Base-by-base conservation (phyloP, 148 eudicot species). In the Tetragonia tetragonoides region DNA sequence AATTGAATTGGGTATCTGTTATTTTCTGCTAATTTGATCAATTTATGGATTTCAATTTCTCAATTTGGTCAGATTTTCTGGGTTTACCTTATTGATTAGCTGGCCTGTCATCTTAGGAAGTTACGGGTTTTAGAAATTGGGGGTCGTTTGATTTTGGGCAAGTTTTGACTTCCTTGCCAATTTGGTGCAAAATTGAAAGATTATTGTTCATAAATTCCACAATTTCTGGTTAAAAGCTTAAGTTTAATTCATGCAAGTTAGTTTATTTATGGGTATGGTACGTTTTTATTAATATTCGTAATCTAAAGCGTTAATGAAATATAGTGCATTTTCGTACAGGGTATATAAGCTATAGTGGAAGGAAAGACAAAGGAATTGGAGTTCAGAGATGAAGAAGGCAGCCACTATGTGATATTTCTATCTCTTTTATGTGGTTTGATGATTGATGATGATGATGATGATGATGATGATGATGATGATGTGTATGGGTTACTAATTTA, bases 361-460 rank as follows among this genome's bases (percentile, higher is more conserved):
- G 87, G 73, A 87, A 83, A 69, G 81, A 79, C 72, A 87, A 78
- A 76, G 84, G 90, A 66, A 87, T 83, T 83, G 89, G 23, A 69
- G 84, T 82, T 56, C 74, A 87, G 20, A 78, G 87, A 84, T 89
- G 82, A 81, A 84, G 77, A 72, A 21, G 28, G 11, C 1, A 42
- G 23, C 9, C 3, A 24, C 74, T 18, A 53, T 73, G 72, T 79
- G 57, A 74, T 66, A 8, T 67, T 63, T 38, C 18, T 24, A 61
- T 11, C 46, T 66, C 16, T 39, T 49, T 20, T 63, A 28, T 72
- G 77, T 72, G 80, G 57, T 66, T 73, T 82, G 75, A 67, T 82
- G 56, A 34, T 59, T 1, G 71, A 74, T 61, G 37, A 78, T 69
- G 80, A 37, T 75, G 74, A 78, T 78, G 70, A 78, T 62, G 62